These are phyloP conservation scores for Pseudogymnoascus sp. DNA, from an alignment of 2,329 filamentous ascomycete species.

Conservation along the genomic window DNA sequence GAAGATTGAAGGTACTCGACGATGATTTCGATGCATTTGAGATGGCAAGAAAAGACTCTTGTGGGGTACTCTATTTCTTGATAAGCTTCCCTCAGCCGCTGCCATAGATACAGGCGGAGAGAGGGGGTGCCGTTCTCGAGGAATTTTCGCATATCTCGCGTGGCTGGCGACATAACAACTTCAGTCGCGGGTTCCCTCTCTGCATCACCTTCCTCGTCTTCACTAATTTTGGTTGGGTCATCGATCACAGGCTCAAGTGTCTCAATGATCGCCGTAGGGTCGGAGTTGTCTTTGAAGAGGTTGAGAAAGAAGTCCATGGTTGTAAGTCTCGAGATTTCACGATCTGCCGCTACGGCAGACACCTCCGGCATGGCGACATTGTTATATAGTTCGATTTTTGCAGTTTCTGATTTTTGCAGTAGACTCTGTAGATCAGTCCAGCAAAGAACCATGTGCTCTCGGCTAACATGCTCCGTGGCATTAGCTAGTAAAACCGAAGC, in stretches of 20 bases:
- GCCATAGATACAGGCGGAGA: slow-evolving; percentile 80
- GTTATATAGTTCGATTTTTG: slow-evolving; percentile 60
- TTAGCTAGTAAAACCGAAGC: slow-evolving; percentile 53
- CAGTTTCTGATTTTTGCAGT: slow-evolving; percentile 38
- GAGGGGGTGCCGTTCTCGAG: slow-evolving; percentile 73
- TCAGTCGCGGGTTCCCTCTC: slow-evolving; percentile 9
- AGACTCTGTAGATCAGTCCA: slow-evolving; percentile 53
- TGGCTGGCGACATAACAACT: slow-evolving; percentile 29
- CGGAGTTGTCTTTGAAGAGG: slow-evolving; percentile 73
- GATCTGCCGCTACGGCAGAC: slow-evolving; percentile 72
- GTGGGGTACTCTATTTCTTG: slow-evolving; percentile 73
- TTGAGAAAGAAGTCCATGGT: slow-evolving; percentile 95
- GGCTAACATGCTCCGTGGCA: slow-evolving; percentile 43
- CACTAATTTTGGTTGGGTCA: slow-evolving; percentile 21
- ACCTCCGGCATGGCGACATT: slow-evolving; percentile 84
- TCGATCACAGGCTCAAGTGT: slow-evolving; percentile 88
- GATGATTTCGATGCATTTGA: slow-evolving; percentile 80
- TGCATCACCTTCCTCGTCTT: slow-evolving; percentile 14
- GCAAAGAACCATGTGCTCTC: slow-evolving; percentile 51
- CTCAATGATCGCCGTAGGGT: slow-evolving; percentile 80
- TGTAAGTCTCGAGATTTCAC: slow-evolving; percentile 83
- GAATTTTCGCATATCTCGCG: slow-evolving; percentile 78
- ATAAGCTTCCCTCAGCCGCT: slow-evolving; percentile 83
- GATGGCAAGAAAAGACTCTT: slow-evolving; percentile 78
- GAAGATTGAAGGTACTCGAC: slow-evolving; percentile 57